Conservation (phyloP, 1,139 yeast genomes). For the Protomyces arabidopsidicola region DNA sequence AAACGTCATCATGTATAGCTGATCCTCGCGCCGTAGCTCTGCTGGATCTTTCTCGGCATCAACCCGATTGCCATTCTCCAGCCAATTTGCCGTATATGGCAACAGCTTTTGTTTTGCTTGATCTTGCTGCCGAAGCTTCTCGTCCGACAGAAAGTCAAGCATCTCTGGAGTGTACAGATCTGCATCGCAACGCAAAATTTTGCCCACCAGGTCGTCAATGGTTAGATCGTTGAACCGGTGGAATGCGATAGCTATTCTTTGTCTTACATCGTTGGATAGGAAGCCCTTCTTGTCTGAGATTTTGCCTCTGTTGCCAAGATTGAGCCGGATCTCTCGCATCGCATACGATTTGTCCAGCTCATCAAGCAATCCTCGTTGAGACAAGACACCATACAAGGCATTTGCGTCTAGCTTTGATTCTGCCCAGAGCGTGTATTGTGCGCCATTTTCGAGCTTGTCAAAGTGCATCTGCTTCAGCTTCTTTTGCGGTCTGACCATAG, state of each 20-base stretch:
- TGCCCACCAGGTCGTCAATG: slow-evolving; percentile 59
- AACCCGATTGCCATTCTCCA: slow-evolving; percentile 38
- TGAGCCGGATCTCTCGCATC: slow-evolving; percentile 50
- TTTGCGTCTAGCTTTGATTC: slow-evolving; percentile 46
- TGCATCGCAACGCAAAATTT: slow-evolving; percentile 71
- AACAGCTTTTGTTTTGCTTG: slow-evolving; percentile 42
- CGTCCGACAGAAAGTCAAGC: slow-evolving; percentile 74
- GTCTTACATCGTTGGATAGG: slow-evolving; percentile 72
- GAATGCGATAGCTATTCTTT: slow-evolving; percentile 86
- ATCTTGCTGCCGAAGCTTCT: slow-evolving; percentile 36
- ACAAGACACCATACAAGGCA: slow-evolving; percentile 51
- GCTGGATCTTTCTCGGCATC: slow-evolving; percentile 55
- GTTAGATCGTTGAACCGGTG: slow-evolving; percentile 66
- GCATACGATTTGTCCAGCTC: slow-evolving; percentile 78
- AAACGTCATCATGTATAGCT: slow-evolving; percentile 70
- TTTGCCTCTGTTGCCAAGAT: slow-evolving; percentile 38
- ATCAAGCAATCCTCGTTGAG: slow-evolving; percentile 65
- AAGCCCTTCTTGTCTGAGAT: slow-evolving; percentile 49
- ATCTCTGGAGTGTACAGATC: slow-evolving; percentile 64
- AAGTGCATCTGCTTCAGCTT: slow-evolving; percentile 91
- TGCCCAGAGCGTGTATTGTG: slow-evolving; percentile 80
- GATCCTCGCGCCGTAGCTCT: slow-evolving; percentile 74
- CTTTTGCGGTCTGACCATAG: slow-evolving; percentile 49
- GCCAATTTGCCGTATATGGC: slow-evolving; percentile 63
- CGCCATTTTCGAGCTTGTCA: slow-evolving; percentile 62